Evolutionary conservation across 306 rosid species (phyloP), one percentile per base, ranked within the genome.

Genomic region (Lathyrus oleraceus): DNA sequence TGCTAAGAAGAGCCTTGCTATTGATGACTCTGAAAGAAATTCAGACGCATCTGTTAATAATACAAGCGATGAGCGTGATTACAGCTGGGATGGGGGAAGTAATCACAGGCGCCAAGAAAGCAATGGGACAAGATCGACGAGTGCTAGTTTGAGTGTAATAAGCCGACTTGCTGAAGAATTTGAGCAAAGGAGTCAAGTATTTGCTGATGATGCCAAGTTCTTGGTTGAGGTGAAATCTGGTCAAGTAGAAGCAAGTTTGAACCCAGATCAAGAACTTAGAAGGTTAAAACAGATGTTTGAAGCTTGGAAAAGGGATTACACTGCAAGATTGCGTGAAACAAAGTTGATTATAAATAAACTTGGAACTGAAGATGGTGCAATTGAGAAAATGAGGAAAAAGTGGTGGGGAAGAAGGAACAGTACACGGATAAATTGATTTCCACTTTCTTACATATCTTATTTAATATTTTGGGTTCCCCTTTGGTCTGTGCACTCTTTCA

Each of bases 351-450:
- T 92, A 71, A 79, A 82, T 65, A 92, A 85, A 89, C 87, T 92
- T 56, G 98, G 98, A 56, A 92, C 23, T 67, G 98, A 88, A 79
- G 87, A 87, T 28, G 84, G 91, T 40, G 71, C 74, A 61, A 74
- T 70, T 59, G 98, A 87, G 49, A 84, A 76, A 65, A 83, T 76
- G 82, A 92, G 86, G 83, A 92, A 81, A 81, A 90, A 80, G 61
- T 92, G 95, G 96, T 92, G 98, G 98, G 91, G 83, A 70, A 86
- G 98, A 85, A 83, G 91, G 84, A 92, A 92, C 85, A 92, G 98
- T 86, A 69, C 91, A 17, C 79, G 91, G 88, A 82, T 85, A 42
- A 87, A 54, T 81, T 91, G 73, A 87, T 28, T 39, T 66, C 61
- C 45, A 62, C 4, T 11, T 47, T 12, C 30, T 21, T 60, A 6